Percentiles rank a stretch among this genome's conserved stretches.
Evolutionary conservation across 164 flowering plant species (phyloP).

Genomic region (Tetrastigma voinierianum): DNA sequence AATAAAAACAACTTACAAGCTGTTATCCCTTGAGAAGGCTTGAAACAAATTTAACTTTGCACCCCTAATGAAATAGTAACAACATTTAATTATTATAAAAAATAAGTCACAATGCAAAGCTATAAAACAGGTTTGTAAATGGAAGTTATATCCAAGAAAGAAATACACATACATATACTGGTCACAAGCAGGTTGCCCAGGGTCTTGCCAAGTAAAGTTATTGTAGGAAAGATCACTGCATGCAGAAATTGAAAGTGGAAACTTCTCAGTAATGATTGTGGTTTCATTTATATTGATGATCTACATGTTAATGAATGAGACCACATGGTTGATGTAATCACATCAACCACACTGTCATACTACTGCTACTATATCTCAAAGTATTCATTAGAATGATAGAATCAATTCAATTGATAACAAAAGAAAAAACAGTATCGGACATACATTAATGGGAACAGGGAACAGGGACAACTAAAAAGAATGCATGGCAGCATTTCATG

Average conservation of each 20-base stretch:
- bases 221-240: conserved; percentile 88
- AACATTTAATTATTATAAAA: not conserved
- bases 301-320: too few relatives aligned
- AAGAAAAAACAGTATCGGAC: too few relatives aligned
- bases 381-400: too few relatives aligned
- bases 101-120: not conserved
- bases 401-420: too few relatives aligned
- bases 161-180: conserved; percentile 32
- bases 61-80: conserved; percentile 26
- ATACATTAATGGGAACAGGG: too few relatives aligned
- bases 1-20: conserved; percentile 42
- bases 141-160: not conserved
- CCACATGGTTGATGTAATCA: too few relatives aligned
- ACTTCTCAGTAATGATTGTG: not conserved
- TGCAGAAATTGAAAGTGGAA: not conserved
- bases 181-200: conserved; percentile 42
- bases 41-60: conserved; percentile 58
- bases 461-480: too few relatives aligned
- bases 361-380: too few relatives aligned
- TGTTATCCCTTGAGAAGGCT: conserved; percentile 38
- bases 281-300: too few relatives aligned
- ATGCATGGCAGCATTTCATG: too few relatives aligned
- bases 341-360: too few relatives aligned
- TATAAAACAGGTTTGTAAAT: not conserved
- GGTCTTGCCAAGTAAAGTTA: conserved; percentile 53